Conservation (phyloP, 75 land plant species). For the Isoetes taiwanensis region DNA sequence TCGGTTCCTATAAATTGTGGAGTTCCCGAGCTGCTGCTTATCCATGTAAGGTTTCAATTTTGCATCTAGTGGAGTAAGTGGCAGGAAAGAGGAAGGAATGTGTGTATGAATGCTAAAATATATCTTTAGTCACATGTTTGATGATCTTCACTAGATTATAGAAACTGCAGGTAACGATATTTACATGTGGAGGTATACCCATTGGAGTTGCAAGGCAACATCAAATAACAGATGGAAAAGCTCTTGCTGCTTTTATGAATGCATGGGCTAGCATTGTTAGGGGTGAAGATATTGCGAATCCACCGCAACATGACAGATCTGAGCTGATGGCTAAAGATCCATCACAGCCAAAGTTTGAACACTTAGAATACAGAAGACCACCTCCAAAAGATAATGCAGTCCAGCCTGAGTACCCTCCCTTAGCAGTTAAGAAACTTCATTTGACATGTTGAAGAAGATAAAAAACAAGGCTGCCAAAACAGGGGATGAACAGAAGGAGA, state of each 20-base stretch:
- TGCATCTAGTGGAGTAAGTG: too few relatives aligned
- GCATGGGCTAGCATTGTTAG: conserved; percentile 36
- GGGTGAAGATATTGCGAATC: conserved; percentile 16
- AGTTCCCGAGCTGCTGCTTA: too few relatives aligned
- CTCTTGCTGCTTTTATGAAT: conserved; percentile 32
- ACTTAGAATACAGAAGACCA: conserved; percentile 27
- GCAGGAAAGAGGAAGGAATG: too few relatives aligned
- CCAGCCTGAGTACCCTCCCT: conserved; percentile 4
- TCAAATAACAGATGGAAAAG: conserved; percentile 45
- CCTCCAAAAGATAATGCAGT: conserved; percentile 5
- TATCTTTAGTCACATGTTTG: too few relatives aligned
- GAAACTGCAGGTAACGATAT: conserved; percentile 28
- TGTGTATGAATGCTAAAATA: too few relatives aligned
- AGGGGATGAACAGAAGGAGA: not conserved
- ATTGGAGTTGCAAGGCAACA: conserved; percentile 50
- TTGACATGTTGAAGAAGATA: conserved; percentile 20
- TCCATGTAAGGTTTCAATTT: too few relatives aligned
- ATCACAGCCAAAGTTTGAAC: conserved; percentile 32
- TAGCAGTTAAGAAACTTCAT: conserved; percentile 20
- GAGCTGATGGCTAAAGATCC: conserved; percentile 28
- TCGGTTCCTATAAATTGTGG: too few relatives aligned
- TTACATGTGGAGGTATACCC: conserved; percentile 38
- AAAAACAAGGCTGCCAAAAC: conserved; percentile 14
- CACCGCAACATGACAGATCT: conserved; percentile 27
- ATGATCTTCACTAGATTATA: not conserved